Conservation (phyloP, 2,329 filamentous ascomycete genomes). For the Penicillium sp. region DNA sequence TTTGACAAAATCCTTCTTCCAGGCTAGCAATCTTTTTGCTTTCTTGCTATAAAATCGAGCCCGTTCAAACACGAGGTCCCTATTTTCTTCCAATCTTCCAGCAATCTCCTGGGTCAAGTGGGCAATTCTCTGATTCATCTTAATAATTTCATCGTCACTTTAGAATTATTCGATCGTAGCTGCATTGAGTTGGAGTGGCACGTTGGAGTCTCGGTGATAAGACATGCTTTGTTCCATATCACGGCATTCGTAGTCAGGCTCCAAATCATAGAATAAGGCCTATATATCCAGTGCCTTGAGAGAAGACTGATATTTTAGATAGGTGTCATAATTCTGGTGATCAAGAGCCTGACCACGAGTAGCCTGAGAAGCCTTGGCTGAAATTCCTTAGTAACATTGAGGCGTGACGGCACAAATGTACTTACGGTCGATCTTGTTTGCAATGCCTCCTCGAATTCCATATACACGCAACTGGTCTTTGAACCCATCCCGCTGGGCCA, state of each 20-base stretch:
- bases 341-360: constrained; percentile 19
- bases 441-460: constrained; percentile 14
- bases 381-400: constrained; percentile 2
- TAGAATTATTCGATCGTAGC: constrained; percentile 14
- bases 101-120: constrained; percentile 14
- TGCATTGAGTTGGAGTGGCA: constrained; percentile 16
- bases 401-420: not conserved
- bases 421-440: constrained; percentile 14
- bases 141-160: constrained; percentile 9
- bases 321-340: constrained; percentile 19
- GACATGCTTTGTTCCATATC: constrained; percentile 24
- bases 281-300: constrained; percentile 22
- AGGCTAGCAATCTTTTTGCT: constrained; percentile 14
- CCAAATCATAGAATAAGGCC: constrained; percentile 19
- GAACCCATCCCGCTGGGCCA: constrained; percentile 13
- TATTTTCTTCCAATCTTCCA: constrained; percentile 9
- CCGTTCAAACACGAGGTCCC: constrained; percentile 7
- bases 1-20: constrained; percentile 13
- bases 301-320: constrained; percentile 20
- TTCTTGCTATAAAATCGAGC: constrained; percentile 20
- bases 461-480: constrained; percentile 12
- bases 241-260: constrained; percentile 19
- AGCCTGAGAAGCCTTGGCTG: constrained; percentile 17
- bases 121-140: constrained; percentile 16
- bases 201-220: constrained; percentile 19